phyloP scores from a whole-genome alignment of 129 eudicot genomes.

The Dittrichia graveolens region DNA sequence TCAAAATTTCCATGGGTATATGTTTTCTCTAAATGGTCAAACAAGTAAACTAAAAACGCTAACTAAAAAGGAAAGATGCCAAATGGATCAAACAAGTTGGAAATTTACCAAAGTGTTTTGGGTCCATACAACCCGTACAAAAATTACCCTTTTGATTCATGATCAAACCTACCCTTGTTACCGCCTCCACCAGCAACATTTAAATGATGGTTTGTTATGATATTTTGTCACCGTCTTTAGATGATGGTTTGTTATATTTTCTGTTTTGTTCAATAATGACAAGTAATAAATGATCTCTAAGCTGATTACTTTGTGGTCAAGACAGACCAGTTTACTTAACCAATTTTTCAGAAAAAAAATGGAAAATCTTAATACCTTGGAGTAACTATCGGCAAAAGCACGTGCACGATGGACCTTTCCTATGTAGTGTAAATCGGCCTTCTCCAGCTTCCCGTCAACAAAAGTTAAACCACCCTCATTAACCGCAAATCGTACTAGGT shows the following conservation, averaged over 20 bases:
- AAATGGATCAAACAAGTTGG: no score
- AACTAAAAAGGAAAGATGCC: no score
- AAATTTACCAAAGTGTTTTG: no score
- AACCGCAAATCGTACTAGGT: slow-evolving; percentile 72
- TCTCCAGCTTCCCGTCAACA: slow-evolving; percentile 79
- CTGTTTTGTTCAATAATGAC: background rate
- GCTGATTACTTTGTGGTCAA: background rate
- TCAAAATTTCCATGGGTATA: no score
- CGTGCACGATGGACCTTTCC: slow-evolving; percentile 86
- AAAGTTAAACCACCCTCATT: slow-evolving; percentile 75
- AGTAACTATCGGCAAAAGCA: slow-evolving; percentile 94
- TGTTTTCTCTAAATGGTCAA: no score
- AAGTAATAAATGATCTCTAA: background rate
- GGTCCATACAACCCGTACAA: no score
- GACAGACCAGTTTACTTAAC: background rate
- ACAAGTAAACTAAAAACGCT: no score
- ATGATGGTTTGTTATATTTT: background rate
- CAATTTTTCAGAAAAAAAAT: background rate
- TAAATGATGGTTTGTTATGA: background rate
- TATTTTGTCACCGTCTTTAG: background rate
- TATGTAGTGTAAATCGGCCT: slow-evolving; percentile 70
- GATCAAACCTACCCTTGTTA: no score
- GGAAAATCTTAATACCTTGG: slow-evolving; percentile 56
- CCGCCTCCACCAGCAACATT: background rate
- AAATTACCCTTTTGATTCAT: no score